These are phyloP conservation scores for Fistulinella cinereoalba DNA, from an alignment of 1,284 basidiomycete species.

Conservation along the genomic window DNA sequence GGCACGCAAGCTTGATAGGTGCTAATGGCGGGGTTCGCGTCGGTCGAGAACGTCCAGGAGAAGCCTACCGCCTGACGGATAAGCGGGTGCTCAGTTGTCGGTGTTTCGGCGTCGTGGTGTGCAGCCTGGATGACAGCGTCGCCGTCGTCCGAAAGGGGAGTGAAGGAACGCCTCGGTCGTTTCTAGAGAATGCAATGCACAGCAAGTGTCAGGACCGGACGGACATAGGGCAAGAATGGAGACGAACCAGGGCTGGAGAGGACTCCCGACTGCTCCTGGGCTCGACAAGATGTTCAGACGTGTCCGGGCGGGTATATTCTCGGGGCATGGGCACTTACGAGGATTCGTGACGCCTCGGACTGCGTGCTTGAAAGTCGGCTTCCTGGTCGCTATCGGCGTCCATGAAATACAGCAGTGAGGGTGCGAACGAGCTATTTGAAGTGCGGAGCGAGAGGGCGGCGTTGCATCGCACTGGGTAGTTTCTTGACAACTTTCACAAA, in stretches of 20 bases:
- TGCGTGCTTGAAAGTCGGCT: conserved; percentile 9
- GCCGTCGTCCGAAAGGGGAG: conserved; percentile 52
- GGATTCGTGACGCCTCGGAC: conserved; percentile 19
- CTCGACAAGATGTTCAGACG: conserved; percentile 7
- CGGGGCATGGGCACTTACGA: conserved; percentile 20
- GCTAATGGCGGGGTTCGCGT: conserved; percentile 28
- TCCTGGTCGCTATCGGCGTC: conserved; percentile 17
- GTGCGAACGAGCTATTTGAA: conserved; percentile 2
- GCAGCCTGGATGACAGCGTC: conserved; percentile 37
- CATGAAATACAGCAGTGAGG: conserved; percentile 12
- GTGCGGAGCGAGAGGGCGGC: too few species aligned
- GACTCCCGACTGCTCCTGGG: conserved; percentile 56
- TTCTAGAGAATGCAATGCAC: conserved; percentile 21
- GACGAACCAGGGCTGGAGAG: conserved; percentile 45
- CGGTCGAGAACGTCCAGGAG: conserved; percentile 35
- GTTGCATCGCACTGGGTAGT: conserved; percentile 11
- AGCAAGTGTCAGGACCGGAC: neutral
- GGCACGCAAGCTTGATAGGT: conserved; percentile 47
- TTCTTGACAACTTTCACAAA: conserved; percentile 7
- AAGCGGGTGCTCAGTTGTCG: conserved; percentile 48
- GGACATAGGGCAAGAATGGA: neutral
- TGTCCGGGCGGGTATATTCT: conserved; percentile 5
- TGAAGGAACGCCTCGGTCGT: conserved; percentile 44
- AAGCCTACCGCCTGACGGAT: conserved; percentile 58
- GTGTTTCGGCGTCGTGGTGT: conserved; percentile 45